These are phyloP conservation scores for Bifiguratus adelaidae DNA, from an alignment of 192 early-diverging fungal species.

Conservation along the genomic window DNA sequence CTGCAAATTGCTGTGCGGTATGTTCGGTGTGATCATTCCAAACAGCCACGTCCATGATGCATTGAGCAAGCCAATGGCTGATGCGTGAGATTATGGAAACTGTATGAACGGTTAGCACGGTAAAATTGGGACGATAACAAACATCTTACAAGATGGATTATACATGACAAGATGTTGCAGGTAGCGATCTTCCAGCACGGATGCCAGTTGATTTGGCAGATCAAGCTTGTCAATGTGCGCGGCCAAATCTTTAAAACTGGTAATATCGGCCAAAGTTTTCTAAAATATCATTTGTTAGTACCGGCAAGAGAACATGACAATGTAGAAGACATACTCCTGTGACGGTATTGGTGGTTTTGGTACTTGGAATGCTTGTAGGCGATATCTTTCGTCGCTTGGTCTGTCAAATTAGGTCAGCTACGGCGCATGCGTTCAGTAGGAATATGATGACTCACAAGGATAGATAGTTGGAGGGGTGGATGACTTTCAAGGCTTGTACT, in stretches of 20 bases:
- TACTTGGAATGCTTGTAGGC: conserved; percentile 16
- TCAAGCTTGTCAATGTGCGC: conserved; percentile 29
- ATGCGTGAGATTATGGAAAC: conserved; percentile 23
- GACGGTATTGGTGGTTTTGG: conserved; percentile 14
- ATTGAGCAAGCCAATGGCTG: conserved; percentile 29
- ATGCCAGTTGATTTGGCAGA: conserved; percentile 31
- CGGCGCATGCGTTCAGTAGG: no score
- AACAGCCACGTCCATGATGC: conserved; percentile 32
- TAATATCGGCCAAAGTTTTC: conserved; percentile 28
- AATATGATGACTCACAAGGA: no score
- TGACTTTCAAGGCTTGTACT: no score
- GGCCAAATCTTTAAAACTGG: conserved; percentile 24
- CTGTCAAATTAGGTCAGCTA: no score
- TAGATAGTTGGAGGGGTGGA: no score
- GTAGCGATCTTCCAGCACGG: conserved; percentile 28
- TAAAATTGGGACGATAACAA: conserved; percentile 1
- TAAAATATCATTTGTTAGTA: no score
- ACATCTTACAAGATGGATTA: conserved; percentile 15
- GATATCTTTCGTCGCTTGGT: conserved; percentile 25
- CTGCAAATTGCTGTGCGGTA: conserved; percentile 8
- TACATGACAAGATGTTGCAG: conserved; percentile 37
- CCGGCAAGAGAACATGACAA: no score
- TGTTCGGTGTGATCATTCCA: conserved; percentile 23
- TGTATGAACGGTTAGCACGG: background rate
- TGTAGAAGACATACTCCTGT: conserved; percentile 6